Evolutionary conservation across 2,329 filamentous ascomycete genomes (phyloP), one percentile per base, ranked within the genome.

Genomic region (Exophiala mesophila): DNA sequence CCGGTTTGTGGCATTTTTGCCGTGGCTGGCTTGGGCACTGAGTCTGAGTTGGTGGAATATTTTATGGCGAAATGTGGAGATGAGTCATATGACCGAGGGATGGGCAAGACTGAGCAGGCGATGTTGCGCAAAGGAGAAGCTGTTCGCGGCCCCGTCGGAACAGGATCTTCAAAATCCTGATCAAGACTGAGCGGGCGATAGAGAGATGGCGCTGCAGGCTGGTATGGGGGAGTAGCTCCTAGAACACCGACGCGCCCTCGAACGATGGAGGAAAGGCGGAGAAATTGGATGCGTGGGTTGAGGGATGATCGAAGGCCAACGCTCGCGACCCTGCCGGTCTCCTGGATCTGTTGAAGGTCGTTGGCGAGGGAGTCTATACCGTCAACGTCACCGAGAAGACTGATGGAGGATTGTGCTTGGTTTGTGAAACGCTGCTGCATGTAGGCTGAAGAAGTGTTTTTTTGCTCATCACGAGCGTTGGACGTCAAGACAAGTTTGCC

Each of bases 1-100:
- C 70, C 68, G 45, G 55, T 52, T 24, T 57, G 52, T 16, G 60
- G 56, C 54, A 59, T 55, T 35, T 39, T 53, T 23, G 44, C 38
- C 16, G 51, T 39, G 12, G 21, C 28, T 18, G 9, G 23, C 24
- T 32, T 23, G 5, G 24, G 32, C 12, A 32, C 24, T 15, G n/a
- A 15, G 17, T 23, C 9, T 4, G 41, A 21, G 29, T 29, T 31
- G 21, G 24, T 7, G 21, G 28, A 39, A 12, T 34, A 17, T 10
- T 26, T 38, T 37, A 41, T 45, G 28, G 29, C 29, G 16, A 3
- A 13, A 19, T 15, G 23, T 31, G n/a, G 41, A 37, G 19, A 45
- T 48, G 43, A 53, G 18, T 50, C 50, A 48, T 53, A 28, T 36
- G 36, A 34, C 5, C n/a, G 23, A 12, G 18, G 15, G 13, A 17